phyloP scores from a whole-genome alignment of 2,329 filamentous ascomycete genomes.

The Aspergillus sp. region DNA sequence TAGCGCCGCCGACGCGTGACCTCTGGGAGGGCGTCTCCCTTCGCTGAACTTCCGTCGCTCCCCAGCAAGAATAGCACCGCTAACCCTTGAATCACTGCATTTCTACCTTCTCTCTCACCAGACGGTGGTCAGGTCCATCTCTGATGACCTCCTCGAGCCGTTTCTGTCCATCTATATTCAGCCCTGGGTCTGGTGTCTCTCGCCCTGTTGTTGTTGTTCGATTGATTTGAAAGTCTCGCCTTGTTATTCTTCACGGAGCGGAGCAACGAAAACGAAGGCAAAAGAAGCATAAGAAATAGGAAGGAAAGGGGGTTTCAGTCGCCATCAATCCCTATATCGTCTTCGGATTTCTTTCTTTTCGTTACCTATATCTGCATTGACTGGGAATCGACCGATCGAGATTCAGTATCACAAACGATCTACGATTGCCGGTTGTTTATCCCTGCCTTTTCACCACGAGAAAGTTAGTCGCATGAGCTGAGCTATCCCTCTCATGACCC shows the following conservation, averaged over 20 bases:
- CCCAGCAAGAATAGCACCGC: constrained; percentile 7
- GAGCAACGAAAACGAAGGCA: constrained; percentile 3
- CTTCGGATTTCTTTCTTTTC: too few relatives aligned
- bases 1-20: constrained; percentile 35
- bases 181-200: constrained; percentile 9
- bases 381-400: background rate
- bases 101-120: constrained; percentile 10
- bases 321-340: too few relatives aligned
- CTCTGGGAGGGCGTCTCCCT: constrained; percentile 19
- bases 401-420: background rate
- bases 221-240: background rate
- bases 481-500: background rate
- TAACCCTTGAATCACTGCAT: too few relatives aligned
- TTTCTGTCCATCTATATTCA: constrained; percentile 7
- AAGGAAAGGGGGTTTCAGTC: too few relatives aligned
- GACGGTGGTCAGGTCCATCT: constrained; percentile 16
- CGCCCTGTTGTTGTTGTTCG: constrained; percentile 4
- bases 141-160: constrained; percentile 16
- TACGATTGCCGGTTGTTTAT: background rate
- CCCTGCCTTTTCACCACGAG: background rate
- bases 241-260: constrained; percentile 11
- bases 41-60: constrained; percentile 15
- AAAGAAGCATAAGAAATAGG: too few relatives aligned
- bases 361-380: too few relatives aligned
- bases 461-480: constrained; percentile 15